Evolutionary conservation across 2,329 filamentous ascomycete species (phyloP).

Genomic region (Chaetomiaceae sp.): DNA sequence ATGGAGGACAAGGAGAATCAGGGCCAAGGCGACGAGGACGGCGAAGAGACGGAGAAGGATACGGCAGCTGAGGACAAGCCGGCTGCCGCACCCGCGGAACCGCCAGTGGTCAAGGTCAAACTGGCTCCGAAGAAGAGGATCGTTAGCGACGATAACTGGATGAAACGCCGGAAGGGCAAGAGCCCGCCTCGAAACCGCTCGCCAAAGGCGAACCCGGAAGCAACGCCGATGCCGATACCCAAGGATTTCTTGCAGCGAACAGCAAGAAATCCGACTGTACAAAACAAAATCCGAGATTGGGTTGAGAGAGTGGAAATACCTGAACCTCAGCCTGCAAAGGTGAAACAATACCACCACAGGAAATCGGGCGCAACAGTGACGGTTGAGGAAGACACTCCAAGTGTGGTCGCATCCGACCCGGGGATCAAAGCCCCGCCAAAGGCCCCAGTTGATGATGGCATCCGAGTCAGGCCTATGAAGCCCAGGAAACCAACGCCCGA

Average conservation of each 20-base stretch:
- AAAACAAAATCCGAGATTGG: conserved; percentile 61
- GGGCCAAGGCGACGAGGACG: conserved; percentile 21
- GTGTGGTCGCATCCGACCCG: conserved; percentile 15
- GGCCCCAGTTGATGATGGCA: conserved; percentile 18
- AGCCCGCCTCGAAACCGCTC: conserved; percentile 36
- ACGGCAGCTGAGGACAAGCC: conserved; percentile 21
- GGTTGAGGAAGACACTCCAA: conserved; percentile 32
- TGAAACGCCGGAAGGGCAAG: conserved; percentile 52
- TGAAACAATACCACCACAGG: conserved; percentile 26
- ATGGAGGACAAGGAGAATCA: conserved; percentile 28
- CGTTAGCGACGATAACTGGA: conserved; percentile 90
- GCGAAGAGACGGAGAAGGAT: conserved; percentile 23
- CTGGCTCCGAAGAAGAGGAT: conserved; percentile 82
- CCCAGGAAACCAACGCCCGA: conserved; percentile 12
- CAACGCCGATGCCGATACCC: conserved; percentile 43
- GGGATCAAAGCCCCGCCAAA: conserved; percentile 12
- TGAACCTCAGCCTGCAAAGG: conserved; percentile 35
- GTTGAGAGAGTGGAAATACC: conserved; percentile 51
- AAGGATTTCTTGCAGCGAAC: conserved; percentile 55
- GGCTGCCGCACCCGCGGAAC: conserved; percentile 30
- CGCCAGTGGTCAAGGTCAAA: conserved; percentile 45
- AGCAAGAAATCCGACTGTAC: conserved; percentile 50
- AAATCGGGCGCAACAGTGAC: conserved; percentile 33
- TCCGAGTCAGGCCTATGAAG: conserved; percentile 19
- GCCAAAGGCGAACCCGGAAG: conserved; percentile 30